phyloP scores from a whole-genome alignment of 495 filamentous ascomycete species.

The Amorphotheca resinae region DNA sequence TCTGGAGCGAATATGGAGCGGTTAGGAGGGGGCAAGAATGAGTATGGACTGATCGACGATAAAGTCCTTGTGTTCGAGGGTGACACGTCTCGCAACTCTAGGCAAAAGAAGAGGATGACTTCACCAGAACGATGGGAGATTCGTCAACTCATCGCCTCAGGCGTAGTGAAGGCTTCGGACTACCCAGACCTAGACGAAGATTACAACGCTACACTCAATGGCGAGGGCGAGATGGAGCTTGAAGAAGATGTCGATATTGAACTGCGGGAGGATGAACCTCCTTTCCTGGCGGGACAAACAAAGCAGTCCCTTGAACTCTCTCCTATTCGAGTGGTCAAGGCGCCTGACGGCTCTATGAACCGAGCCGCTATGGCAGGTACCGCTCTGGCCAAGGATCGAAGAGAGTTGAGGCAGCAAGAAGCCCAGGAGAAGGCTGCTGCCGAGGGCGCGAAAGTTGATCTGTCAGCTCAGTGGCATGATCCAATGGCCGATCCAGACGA shows the following conservation, averaged over 20 bases:
- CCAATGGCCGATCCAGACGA: conserved; percentile 81
- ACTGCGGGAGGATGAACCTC: conserved; percentile 88
- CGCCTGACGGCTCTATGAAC: conserved; percentile 91
- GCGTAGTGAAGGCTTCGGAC: conserved; percentile 77
- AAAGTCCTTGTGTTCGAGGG: conserved; percentile 17
- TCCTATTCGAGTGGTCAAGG: conserved; percentile 92
- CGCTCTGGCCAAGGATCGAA: conserved; percentile 76
- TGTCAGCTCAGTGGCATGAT: conserved; percentile 90
- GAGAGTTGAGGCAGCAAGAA: conserved; percentile 82
- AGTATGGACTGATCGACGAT: conserved; percentile 20
- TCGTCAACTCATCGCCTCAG: conserved; percentile 88
- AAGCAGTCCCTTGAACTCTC: conserved; percentile 91
- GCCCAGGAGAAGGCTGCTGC: conserved; percentile 71
- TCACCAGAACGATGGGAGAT: conserved; percentile 97
- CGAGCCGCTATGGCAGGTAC: conserved; percentile 90
- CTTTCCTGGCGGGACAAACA: conserved; percentile 91
- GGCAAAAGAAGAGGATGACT: conserved; percentile 78
- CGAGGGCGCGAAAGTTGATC: conserved; percentile 66
- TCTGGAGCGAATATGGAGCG: conserved; percentile 88
- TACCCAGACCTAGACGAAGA: conserved; percentile 94
- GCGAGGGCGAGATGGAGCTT: conserved; percentile 80
- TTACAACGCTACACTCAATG: conserved; percentile 74
- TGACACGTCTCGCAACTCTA: conserved; percentile 18
- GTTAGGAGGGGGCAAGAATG: conserved; percentile 50
- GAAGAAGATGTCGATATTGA: conserved; percentile 98